Percentiles rank a stretch among this genome's conserved stretches.
These are phyloP conservation scores for Saccharomyces hybrid DNA, from an alignment of 1,139 yeast species.

Conservation along the genomic window DNA sequence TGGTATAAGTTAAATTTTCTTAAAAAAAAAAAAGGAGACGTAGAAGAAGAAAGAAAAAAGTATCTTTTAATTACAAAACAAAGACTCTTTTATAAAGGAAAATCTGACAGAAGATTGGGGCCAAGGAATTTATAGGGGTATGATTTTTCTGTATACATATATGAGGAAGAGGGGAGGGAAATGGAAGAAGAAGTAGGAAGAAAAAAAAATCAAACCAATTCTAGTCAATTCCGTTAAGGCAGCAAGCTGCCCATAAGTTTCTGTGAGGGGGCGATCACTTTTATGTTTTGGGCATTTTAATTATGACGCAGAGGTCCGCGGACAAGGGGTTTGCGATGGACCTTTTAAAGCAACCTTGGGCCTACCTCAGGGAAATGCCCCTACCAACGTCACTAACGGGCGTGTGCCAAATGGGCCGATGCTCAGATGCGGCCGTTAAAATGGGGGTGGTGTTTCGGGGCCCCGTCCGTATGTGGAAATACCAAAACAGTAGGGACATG, in stretches of 20 bases:
- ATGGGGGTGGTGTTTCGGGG: background rate
- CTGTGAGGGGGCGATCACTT: conserved; percentile 1
- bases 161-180: background rate
- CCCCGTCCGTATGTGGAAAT: background rate
- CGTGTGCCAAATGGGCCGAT: background rate
- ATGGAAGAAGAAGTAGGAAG: background rate
- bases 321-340: conserved; percentile 1
- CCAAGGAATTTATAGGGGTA: background rate
- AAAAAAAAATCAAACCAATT: background rate
- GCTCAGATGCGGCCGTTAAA: background rate
- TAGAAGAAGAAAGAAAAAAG: background rate
- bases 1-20: background rate
- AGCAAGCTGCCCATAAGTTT: background rate
- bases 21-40: background rate
- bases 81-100: background rate
- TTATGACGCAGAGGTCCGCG: background rate
- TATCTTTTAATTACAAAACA: background rate
- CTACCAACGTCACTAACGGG: background rate
- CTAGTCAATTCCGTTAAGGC: background rate
- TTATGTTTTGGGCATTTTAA: background rate
- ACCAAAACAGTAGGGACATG: background rate
- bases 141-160: background rate
- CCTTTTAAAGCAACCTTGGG: background rate
- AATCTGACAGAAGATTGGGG: background rate
- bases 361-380: background rate